These are phyloP conservation scores for Atkinsonella hypoxylon DNA, from an alignment of 2,329 filamentous ascomycete species.

Conservation along the genomic window DNA sequence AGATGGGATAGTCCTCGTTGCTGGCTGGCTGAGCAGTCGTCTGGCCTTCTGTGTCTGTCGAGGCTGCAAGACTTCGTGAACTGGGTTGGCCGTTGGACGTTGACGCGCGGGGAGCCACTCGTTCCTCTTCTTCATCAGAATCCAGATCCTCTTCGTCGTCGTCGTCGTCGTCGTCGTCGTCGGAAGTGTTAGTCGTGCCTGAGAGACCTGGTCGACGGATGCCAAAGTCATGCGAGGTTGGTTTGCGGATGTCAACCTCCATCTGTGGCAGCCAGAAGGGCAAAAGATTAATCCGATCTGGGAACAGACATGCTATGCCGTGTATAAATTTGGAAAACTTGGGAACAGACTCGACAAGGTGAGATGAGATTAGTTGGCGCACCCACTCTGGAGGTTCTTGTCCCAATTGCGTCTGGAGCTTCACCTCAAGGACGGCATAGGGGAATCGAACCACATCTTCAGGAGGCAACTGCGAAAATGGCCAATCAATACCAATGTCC, in stretches of 20 bases:
- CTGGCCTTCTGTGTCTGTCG: conserved; percentile 68
- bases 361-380: conserved; percentile 79
- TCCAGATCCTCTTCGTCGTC: conserved; percentile 57
- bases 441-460: conserved; percentile 86
- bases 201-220: conserved; percentile 71
- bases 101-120: conserved; percentile 4
- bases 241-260: conserved; percentile 94
- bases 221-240: conserved; percentile 76
- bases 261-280: conserved; percentile 99
- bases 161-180: conserved; percentile 53
- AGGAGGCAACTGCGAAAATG: conserved; percentile 77
- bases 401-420: conserved; percentile 89
- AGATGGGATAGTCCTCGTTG: conserved; percentile 69
- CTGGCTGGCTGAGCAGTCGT: conserved; percentile 48
- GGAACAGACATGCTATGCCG: conserved; percentile 79
- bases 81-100: conserved; percentile 24
- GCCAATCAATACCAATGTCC: conserved; percentile 95
- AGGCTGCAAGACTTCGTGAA: conserved; percentile 29
- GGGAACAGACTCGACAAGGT: conserved; percentile 95
- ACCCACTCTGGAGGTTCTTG: conserved; percentile 97
- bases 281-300: conserved; percentile 73
- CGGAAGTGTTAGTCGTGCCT: conserved; percentile 65
- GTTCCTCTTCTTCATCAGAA: conserved; percentile 49
- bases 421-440: conserved; percentile 93
- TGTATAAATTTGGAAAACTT: conserved; percentile 99